A percentile compares a stretch with the other conserved stretches of the same genome.
Conservation (phyloP, 371 early-diverging fungal genomes). For the Nematocida sp. region DNA sequence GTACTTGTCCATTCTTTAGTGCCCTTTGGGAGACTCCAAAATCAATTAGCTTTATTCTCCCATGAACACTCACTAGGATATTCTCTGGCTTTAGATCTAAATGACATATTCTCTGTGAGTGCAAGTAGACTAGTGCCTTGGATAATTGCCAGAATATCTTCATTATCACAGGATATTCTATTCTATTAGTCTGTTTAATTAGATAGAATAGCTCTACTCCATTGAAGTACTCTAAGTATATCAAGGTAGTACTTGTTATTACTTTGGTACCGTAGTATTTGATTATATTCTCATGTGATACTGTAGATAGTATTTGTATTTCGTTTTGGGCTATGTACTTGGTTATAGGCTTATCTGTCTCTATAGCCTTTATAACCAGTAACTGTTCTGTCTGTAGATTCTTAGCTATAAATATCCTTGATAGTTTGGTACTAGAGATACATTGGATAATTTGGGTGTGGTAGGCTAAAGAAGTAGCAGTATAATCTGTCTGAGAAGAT, state of each 20-base stretch:
- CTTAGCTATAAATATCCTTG: not conserved
- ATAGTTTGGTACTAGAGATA: not conserved
- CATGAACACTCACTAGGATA: conserved; percentile 72
- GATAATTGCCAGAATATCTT: conserved; percentile 72
- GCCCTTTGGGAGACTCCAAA: conserved; percentile 63
- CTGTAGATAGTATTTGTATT: not conserved
- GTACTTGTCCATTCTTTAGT: conserved; percentile 31
- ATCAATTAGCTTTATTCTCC: conserved; percentile 63
- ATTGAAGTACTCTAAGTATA: conserved; percentile 42
- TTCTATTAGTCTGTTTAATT: not conserved
- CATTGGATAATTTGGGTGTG: not conserved
- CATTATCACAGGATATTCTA: not conserved
- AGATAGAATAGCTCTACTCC: conserved; percentile 22
- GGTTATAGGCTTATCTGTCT: not conserved
- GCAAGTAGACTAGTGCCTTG: conserved; percentile 79
- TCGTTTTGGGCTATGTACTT: conserved; percentile 6
- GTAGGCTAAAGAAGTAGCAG: not conserved
- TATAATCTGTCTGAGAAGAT: not conserved
- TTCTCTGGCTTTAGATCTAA: conserved; percentile 92
- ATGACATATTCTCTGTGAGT: conserved; percentile 84
- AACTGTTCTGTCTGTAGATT: not conserved
- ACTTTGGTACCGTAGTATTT: not conserved
- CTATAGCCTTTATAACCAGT: conserved; percentile 10
- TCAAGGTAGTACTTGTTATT: not conserved
- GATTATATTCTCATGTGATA: conserved; percentile 17